These are phyloP conservation scores for Lachancea lanzarotensis DNA, from an alignment of 805 yeast genomes.

Conservation along the genomic window DNA sequence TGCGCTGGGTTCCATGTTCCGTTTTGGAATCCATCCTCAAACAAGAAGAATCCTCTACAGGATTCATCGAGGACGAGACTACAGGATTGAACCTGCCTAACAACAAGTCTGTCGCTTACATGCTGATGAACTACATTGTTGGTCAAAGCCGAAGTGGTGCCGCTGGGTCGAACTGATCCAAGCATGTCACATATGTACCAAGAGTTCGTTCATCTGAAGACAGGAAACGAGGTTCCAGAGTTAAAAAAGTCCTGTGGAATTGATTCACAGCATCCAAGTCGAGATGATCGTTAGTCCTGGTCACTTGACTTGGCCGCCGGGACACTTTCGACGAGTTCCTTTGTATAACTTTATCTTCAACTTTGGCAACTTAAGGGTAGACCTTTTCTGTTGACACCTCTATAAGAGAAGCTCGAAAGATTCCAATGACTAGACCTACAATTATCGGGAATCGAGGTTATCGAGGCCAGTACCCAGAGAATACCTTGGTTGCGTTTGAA, in stretches of 20 bases:
- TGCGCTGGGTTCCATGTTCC: constrained; percentile 69
- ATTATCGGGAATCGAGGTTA: constrained; percentile 34
- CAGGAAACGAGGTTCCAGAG: background rate
- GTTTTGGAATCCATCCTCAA: constrained; percentile 34
- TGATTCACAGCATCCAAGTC: background rate
- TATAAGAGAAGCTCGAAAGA: background rate
- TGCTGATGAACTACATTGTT: constrained; percentile 20
- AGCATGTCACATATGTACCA: background rate
- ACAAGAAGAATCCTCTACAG: constrained; percentile 4
- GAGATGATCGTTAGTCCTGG: background rate
- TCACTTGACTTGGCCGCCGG: background rate
- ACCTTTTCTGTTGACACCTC: background rate
- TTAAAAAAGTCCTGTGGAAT: background rate
- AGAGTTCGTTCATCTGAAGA: background rate
- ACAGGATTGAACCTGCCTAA: constrained; percentile 19
- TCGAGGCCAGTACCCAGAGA: constrained; percentile 38
- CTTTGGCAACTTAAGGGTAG: background rate
- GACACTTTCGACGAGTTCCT: background rate
- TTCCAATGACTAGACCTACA: constrained; percentile 7
- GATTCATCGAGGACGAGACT: constrained; percentile 7
- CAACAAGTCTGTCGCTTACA: constrained; percentile 24
- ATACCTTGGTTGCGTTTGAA: constrained; percentile 40
- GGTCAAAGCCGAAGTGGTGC: constrained; percentile 5
- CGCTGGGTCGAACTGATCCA: too few species aligned
- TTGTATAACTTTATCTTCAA: background rate